Conservation (phyloP, 2,329 filamentous ascomycete genomes). For the Alternaria sp. region DNA sequence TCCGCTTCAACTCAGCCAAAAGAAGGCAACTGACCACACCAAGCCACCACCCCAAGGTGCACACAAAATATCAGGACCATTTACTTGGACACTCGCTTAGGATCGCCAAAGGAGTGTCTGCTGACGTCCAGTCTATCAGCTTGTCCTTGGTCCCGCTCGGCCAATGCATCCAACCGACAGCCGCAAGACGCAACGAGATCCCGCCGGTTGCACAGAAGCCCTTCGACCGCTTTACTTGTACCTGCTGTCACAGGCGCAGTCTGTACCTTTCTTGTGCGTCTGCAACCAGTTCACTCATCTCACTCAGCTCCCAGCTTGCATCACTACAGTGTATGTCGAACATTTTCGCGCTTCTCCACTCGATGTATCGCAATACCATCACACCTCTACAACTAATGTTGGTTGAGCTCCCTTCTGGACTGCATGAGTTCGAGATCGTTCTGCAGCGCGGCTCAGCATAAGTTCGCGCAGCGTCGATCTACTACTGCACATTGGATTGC, state of each 20-base stretch:
- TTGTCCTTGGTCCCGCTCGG: slow-evolving; percentile 9
- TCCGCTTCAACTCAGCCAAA: not conserved
- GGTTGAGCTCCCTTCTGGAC: not conserved
- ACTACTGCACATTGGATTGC: slow-evolving; percentile 11
- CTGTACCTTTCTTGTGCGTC: not conserved
- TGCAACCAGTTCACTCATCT: not conserved
- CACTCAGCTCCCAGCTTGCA: not conserved
- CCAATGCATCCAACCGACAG: not conserved
- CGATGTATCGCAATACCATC: not conserved
- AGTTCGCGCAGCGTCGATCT: slow-evolving; percentile 24
- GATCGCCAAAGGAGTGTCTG: not conserved
- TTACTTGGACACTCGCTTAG: not conserved
- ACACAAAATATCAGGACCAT: not conserved
- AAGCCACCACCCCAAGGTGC: not conserved
- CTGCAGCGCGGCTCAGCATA: slow-evolving; percentile 16
- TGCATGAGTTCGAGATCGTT: not conserved
- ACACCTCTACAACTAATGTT: not conserved
- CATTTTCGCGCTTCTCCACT: not conserved
- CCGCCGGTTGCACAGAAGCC: slow-evolving; percentile 1
- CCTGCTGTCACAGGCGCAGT: not conserved
- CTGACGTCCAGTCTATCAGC: not conserved
- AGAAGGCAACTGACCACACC: slow-evolving; percentile 20
- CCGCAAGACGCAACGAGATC: not conserved
- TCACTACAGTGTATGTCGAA: not conserved
- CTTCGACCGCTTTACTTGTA: slow-evolving; percentile 1